These are phyloP conservation scores for Nepenthes alata DNA, from an alignment of 179 eudicot species.

Conservation along the genomic window DNA sequence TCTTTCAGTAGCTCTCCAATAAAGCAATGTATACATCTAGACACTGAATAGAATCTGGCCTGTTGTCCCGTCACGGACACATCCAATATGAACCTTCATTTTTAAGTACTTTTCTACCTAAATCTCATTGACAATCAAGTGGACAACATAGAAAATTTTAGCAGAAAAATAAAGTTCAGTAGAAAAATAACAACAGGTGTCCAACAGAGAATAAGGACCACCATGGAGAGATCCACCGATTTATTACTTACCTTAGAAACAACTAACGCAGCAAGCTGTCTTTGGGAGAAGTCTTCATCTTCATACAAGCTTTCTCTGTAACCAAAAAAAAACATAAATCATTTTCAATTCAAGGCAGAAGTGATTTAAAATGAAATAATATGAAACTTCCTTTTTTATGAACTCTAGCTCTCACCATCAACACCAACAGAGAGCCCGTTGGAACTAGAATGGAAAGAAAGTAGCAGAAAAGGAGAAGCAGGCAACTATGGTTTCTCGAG, in stretches of 20 bases:
- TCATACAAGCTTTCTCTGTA: constrained; percentile 93
- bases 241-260: constrained; percentile 63
- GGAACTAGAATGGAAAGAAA: too few relatives aligned
- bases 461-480: too few relatives aligned
- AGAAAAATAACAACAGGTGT: constrained; percentile 1
- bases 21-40: too few relatives aligned
- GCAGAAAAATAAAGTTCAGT: neutral
- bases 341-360: neutral
- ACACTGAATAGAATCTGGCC: too few relatives aligned
- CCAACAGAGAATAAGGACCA: neutral
- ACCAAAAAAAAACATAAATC: neutral
- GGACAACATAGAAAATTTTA: neutral
- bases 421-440: neutral
- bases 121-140: neutral
- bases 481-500: too few relatives aligned
- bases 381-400: neutral
- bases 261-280: constrained; percentile 77
- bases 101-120: too few relatives aligned
- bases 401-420: neutral
- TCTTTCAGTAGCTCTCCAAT: too few relatives aligned
- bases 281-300: constrained; percentile 75
- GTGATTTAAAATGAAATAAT: neutral
- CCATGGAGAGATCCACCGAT: neutral
- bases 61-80: too few relatives aligned
- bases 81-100: too few relatives aligned